Percentiles rank a stretch among this genome's conserved stretches.
Conservation (phyloP, 345 rosid species). For the Boechera retrofracta region DNA sequence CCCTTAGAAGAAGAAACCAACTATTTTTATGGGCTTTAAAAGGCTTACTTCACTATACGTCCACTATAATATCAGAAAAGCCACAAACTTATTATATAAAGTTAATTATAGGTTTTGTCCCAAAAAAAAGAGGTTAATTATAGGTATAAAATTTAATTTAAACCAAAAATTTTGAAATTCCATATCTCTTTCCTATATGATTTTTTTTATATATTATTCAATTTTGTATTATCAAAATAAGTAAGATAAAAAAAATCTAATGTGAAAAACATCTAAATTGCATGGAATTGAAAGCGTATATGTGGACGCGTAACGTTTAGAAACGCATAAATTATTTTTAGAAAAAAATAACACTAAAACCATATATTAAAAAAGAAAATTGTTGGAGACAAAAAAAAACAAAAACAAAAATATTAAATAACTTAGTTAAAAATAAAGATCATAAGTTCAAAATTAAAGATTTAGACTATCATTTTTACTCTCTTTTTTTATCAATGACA, state of each 20-base stretch:
- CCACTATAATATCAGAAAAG: background rate
- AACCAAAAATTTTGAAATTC: background rate
- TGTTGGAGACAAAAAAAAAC: no score
- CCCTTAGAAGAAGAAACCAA: slow-evolving; percentile 26
- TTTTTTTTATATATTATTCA: background rate
- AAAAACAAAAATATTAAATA: no score
- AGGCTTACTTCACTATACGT: slow-evolving; percentile 4
- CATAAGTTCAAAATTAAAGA: no score
- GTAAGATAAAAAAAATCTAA: background rate
- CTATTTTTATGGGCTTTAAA: slow-evolving; percentile 34
- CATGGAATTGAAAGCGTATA: no score
- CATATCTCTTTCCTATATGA: background rate
- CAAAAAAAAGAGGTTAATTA: no score
- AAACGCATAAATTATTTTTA: no score
- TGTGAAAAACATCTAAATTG: background rate
- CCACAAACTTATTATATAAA: background rate
- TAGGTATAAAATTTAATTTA: background rate
- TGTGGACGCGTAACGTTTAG: no score
- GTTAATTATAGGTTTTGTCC: background rate
- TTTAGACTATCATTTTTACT: no score
- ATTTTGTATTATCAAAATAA: background rate
- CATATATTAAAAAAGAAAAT: no score
- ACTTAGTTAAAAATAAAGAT: no score
- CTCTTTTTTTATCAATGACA: no score
- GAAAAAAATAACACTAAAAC: no score